Percentiles rank a stretch among this genome's conserved stretches.
Conservation (phyloP, 352 stramenopile genomes). For the Elongisporangium anandrum region DNA sequence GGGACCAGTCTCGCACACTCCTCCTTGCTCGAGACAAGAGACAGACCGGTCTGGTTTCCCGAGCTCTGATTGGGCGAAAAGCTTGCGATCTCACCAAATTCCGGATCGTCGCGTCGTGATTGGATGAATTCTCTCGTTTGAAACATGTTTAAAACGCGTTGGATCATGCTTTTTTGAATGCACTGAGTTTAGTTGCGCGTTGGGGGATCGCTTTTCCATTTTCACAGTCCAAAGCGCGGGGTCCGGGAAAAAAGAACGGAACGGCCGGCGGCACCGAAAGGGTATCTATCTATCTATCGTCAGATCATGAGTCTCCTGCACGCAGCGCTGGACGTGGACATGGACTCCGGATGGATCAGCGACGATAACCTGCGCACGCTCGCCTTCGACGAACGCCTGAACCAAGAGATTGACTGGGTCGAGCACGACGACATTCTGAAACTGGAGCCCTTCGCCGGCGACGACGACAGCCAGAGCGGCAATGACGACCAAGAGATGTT, state of each 20-base stretch:
- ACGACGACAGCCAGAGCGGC: conserved; percentile 20
- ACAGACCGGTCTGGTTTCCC: background rate
- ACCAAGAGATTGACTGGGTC: conserved; percentile 83
- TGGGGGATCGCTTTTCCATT: background rate
- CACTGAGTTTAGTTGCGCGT: background rate
- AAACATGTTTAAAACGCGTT: background rate
- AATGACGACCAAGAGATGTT: conserved; percentile 61
- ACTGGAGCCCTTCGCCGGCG: conserved; percentile 51
- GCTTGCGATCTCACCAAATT: background rate
- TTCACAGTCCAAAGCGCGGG: background rate
- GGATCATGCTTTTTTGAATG: background rate
- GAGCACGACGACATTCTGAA: conserved; percentile 39
- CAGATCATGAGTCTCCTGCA: background rate
- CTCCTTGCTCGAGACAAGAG: background rate
- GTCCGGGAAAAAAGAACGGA: conserved; percentile 2
- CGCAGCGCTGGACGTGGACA: conserved; percentile 28
- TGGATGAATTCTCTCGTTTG: background rate
- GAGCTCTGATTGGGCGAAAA: background rate
- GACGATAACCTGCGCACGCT: conserved; percentile 75
- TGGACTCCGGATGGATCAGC: conserved; percentile 65
- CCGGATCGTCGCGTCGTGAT: background rate
- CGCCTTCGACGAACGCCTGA: conserved; percentile 70
- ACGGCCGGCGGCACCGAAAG: background rate
- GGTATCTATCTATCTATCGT: background rate
- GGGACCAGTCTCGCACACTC: background rate